Percentiles rank a stretch among this genome's conserved stretches.
phyloP scores from a whole-genome alignment of 1,139 yeast genomes.

The Candida pseudoviswanathii region DNA sequence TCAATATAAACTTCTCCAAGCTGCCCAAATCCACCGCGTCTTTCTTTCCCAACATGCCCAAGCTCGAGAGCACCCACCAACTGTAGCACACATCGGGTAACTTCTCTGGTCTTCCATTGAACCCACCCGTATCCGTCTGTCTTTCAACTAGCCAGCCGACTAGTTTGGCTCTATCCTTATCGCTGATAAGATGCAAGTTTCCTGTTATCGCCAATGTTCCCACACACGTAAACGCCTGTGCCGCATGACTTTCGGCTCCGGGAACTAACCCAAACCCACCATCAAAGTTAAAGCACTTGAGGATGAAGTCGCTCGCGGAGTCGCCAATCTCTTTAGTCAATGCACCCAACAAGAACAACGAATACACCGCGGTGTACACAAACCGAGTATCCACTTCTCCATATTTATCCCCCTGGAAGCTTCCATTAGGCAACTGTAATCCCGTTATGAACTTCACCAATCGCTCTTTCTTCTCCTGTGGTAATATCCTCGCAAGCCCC shows the following conservation, averaged over 20 bases:
- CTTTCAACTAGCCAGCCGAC: constrained; percentile 85
- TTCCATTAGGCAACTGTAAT: constrained; percentile 73
- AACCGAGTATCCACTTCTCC: constrained; percentile 95
- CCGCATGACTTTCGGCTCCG: constrained; percentile 94
- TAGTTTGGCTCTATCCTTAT: constrained; percentile 40
- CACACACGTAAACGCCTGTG: constrained; percentile 86
- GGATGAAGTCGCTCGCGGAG: constrained; percentile 66
- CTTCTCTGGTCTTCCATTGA: constrained; percentile 96
- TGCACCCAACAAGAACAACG: constrained; percentile 67
- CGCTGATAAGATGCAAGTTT: constrained; percentile 55
- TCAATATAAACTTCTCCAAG: constrained; percentile 65
- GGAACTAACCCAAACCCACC: constrained; percentile 96
- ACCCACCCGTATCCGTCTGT: constrained; percentile 82
- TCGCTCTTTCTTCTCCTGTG: constrained; percentile 19
- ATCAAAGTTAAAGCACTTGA: constrained; percentile 82
- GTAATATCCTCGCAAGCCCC: constrained; percentile 43
- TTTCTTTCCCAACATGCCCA: constrained; percentile 64
- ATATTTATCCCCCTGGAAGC: constrained; percentile 85
- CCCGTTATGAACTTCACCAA: constrained; percentile 47
- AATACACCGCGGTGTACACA: constrained; percentile 77
- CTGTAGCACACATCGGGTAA: constrained; percentile 95
- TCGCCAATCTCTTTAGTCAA: constrained; percentile 62
- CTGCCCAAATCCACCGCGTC: constrained; percentile 74
- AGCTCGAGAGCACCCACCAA: constrained; percentile 94
- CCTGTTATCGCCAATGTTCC: constrained; percentile 76